Base-by-base conservation (phyloP, 2,329 filamentous ascomycete species). In the Cladobotryum protrusum region DNA sequence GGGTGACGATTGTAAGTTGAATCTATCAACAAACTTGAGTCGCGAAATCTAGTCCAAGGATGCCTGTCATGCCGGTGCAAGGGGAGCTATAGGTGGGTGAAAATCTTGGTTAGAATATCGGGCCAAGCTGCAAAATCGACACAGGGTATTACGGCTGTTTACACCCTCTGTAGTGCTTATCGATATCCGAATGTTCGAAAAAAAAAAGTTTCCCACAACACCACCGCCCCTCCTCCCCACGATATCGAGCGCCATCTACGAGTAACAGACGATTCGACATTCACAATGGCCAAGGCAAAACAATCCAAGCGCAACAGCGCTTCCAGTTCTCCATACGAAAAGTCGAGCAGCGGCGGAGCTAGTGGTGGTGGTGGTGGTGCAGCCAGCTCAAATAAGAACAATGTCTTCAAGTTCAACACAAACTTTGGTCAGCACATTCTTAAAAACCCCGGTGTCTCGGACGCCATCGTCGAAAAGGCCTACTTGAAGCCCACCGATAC, bases 331-430 rank as follows among this genome's bases (percentile, higher is more conserved):
- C 69, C 69, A 0, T 76, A 76, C 58, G 72, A 76, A 19, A 67
- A 72, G 48, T 29, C 20, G 9, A 15, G 19, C 41, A 9, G n/a
- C 40, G 3, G 11, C 17, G 40, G 40, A 7, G 40, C 4, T 7
- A 55, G 52, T 36, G 54, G 55, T 12, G 51, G 41, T n/a, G 52
- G 53, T 33, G 53, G 55, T 4, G 48, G 49, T 52, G 53, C 57
- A 46, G 50, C 51, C 43, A 54, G 50, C 49, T 48, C 57, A n/a
- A 57, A 53, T 51, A 74, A 74, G 63, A 90, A 95, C 73, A 91
- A 88, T 61, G 89, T 96, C 69, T 97, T 97, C 81, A 95, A 95
- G 68, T 95, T 96, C 82, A 96, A 95, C 75, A 93, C 87, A 60
- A 76, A 92, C 67, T 81, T 93, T 57, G 90, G 92, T 60, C 77